Evolutionary conservation across 176 grass and related monocot genomes (phyloP).

Genomic region (Juncus inflexus): DNA sequence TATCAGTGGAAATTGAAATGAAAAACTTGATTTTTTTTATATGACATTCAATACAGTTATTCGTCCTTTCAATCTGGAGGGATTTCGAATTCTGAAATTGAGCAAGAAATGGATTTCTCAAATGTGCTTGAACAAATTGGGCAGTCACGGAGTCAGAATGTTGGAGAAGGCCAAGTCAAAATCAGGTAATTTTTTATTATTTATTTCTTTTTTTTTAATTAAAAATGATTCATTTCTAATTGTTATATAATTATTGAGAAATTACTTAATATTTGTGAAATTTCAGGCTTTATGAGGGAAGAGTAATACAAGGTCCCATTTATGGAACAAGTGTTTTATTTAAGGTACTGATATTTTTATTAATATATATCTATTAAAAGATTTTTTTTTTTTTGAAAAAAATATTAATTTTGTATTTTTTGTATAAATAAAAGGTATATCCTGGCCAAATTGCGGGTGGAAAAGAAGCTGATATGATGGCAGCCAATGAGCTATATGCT

Average conservation of each 20-base stretch:
- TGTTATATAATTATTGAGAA: slow-evolving; percentile 19
- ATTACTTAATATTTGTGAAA: slow-evolving; percentile 40
- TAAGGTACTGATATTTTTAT: slow-evolving; percentile 45
- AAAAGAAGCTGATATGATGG: slow-evolving; percentile 90
- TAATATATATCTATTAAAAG: slow-evolving; percentile 18
- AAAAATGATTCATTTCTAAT: not conserved
- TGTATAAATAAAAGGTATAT: slow-evolving; percentile 76
- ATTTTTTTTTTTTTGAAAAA: slow-evolving; percentile 18
- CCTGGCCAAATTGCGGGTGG: slow-evolving; percentile 59
- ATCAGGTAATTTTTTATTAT: slow-evolving; percentile 63
- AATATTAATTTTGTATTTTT: slow-evolving; percentile 31
- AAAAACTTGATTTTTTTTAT: slow-evolving; percentile 8
- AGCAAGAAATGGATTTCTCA: slow-evolving; percentile 48
- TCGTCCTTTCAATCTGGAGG: slow-evolving; percentile 74
- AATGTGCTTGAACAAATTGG: too few relatives aligned
- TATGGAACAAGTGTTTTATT: slow-evolving; percentile 59
- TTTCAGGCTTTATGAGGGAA: slow-evolving; percentile 91
- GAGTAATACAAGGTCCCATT: slow-evolving; percentile 67
- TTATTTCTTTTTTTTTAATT: slow-evolving; percentile 3
- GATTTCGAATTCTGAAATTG: slow-evolving; percentile 40
- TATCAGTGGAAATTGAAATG: too few relatives aligned
- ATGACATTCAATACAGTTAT: slow-evolving; percentile 50
- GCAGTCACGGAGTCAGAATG: slow-evolving; percentile 52
- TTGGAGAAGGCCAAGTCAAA: slow-evolving; percentile 91
- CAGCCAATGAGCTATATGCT: slow-evolving; percentile 73